phyloP scores from a whole-genome alignment of 768 basidiomycete genomes.

The Russula sp. region DNA sequence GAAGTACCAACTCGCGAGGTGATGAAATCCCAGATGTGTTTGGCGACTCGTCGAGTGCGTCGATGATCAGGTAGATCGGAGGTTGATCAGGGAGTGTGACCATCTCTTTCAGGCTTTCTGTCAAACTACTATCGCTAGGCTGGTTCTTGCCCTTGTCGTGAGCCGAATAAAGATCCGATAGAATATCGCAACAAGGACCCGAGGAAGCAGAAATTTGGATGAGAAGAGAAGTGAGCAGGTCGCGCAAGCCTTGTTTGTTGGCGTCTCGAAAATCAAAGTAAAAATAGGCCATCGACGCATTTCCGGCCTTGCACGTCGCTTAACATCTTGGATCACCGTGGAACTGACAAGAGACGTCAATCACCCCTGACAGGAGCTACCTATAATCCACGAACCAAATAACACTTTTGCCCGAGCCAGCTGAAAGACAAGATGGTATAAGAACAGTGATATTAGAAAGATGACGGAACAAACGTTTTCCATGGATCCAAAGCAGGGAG shows the following conservation, averaged over 20 bases:
- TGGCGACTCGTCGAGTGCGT: constrained; percentile 15
- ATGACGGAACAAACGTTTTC: constrained; percentile 6
- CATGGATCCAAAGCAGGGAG: constrained; percentile 9
- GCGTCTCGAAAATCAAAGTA: constrained; percentile 4
- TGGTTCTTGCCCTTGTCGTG: not conserved
- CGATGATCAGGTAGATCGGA: constrained; percentile 10
- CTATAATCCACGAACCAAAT: constrained; percentile 3
- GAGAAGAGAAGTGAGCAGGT: constrained; percentile 5
- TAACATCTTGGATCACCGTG: constrained; percentile 2
- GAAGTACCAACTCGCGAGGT: not conserved
- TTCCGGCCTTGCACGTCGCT: not conserved
- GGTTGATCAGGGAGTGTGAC: not conserved
- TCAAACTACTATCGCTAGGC: not conserved
- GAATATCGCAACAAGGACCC: not conserved
- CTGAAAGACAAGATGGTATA: not conserved
- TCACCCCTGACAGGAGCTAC: not conserved
- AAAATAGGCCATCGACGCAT: constrained; percentile 1
- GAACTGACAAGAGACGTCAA: not conserved
- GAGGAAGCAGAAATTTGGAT: constrained; percentile 5
- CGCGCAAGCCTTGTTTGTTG: not conserved
- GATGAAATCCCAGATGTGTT: not conserved
- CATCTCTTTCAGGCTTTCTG: constrained; percentile 4
- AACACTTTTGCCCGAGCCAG: constrained; percentile 14
- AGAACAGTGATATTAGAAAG: no score
- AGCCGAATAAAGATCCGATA: not conserved